Percentiles rank a stretch among this genome's conserved stretches.
Evolutionary conservation across 1,139 yeast genomes (phyloP).

Genomic region (Candida tropicalis): DNA sequence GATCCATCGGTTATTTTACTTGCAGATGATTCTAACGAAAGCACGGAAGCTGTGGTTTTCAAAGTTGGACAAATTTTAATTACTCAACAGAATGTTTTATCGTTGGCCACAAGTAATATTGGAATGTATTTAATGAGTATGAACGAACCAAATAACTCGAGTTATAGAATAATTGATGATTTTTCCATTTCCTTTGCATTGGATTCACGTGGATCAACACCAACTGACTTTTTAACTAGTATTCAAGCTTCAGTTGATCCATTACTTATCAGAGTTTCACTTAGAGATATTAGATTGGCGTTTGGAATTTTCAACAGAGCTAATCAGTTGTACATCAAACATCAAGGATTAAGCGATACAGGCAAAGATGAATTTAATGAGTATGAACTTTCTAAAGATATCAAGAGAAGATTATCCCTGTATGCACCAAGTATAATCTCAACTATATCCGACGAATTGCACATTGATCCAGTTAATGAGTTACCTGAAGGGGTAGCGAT

Average conservation of each 20-base stretch:
- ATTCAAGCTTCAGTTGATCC: slow-evolving; percentile 81
- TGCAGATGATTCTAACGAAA: slow-evolving; percentile 71
- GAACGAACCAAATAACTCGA: slow-evolving; percentile 61
- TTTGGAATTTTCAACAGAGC: slow-evolving; percentile 73
- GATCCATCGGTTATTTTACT: slow-evolving; percentile 78
- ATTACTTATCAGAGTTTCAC: slow-evolving; percentile 74
- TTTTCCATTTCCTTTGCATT: slow-evolving; percentile 77
- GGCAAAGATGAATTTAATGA: slow-evolving; percentile 24
- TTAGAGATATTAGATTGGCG: slow-evolving; percentile 86
- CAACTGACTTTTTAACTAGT: slow-evolving; percentile 57
- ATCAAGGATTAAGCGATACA: slow-evolving; percentile 23
- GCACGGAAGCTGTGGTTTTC: slow-evolving; percentile 89
- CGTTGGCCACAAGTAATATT: slow-evolving; percentile 73
- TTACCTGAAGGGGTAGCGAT: slow-evolving; percentile 35
- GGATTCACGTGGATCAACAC: slow-evolving; percentile 69
- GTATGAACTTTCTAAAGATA: slow-evolving; percentile 60
- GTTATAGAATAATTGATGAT: slow-evolving; percentile 82
- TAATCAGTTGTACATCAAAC: slow-evolving; percentile 50
- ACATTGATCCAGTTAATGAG: slow-evolving; percentile 8
- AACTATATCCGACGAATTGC: slow-evolving; percentile 30
- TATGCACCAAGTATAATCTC: slow-evolving; percentile 70
- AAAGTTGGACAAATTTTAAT: slow-evolving; percentile 79
- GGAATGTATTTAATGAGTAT: slow-evolving; percentile 86
- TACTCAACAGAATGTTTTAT: slow-evolving; percentile 65
- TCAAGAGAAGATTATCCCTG: slow-evolving; percentile 56